phyloP scores from a whole-genome alignment of 108 stramenopile species.

The Cyclotella sp. region DNA sequence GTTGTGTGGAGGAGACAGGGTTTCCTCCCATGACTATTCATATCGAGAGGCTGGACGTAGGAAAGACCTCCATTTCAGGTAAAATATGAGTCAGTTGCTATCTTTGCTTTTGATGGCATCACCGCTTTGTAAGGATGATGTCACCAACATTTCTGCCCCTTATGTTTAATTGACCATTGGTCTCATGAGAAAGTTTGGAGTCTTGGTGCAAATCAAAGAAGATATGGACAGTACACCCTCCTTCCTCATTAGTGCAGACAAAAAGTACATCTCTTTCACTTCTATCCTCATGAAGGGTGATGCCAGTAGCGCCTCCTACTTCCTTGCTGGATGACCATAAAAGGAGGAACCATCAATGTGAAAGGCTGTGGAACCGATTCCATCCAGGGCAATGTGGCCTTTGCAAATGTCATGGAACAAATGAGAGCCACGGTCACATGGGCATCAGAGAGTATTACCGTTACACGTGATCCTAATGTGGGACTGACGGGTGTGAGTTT shows the following conservation, averaged over 20 bases:
- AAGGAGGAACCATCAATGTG: slow-evolving; percentile 94
- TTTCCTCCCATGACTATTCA: slow-evolving; percentile 94
- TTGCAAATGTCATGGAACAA: slow-evolving; percentile 94
- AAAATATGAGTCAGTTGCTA: slow-evolving; percentile 97
- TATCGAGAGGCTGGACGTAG: slow-evolving; percentile 70
- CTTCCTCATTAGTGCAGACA: slow-evolving; percentile 64
- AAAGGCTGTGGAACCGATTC: slow-evolving; percentile 90
- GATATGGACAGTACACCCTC: slow-evolving; percentile 82
- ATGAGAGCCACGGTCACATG: slow-evolving; percentile 96
- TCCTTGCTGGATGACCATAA: slow-evolving; percentile 96
- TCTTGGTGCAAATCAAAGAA: slow-evolving; percentile 71
- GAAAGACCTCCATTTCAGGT: slow-evolving; percentile 86
- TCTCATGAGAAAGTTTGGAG: slow-evolving; percentile 95
- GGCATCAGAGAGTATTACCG: slow-evolving; percentile 92
- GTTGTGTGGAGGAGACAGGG: slow-evolving; percentile 87
- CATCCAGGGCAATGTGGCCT: slow-evolving; percentile 96
- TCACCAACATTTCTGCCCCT: slow-evolving; percentile 93
- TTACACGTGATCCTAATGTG: slow-evolving; percentile 77
- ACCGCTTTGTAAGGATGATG: slow-evolving; percentile 81
- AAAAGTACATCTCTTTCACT: slow-evolving; percentile 73
- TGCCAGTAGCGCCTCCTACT: slow-evolving; percentile 96
- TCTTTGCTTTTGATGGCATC: slow-evolving; percentile 95
- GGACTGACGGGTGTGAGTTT: slow-evolving; percentile 93
- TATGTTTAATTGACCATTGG: slow-evolving; percentile 97
- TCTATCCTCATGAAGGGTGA: slow-evolving; percentile 95